Evolutionary conservation across 371 early-diverging fungal species (phyloP).

Genomic region (Synchytrium microbalum): DNA sequence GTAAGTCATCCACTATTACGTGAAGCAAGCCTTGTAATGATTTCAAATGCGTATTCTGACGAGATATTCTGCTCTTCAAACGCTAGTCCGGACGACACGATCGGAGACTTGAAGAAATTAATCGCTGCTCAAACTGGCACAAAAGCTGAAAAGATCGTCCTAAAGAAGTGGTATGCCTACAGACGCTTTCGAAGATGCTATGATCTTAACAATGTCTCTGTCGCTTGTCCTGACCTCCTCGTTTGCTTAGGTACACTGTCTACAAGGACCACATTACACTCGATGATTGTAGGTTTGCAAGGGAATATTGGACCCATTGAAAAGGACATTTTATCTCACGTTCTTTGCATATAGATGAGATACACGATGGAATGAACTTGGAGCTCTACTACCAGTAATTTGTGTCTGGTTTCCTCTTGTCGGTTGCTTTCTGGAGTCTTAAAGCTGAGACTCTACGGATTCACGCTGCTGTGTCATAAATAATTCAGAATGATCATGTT

Average conservation of each 20-base stretch:
- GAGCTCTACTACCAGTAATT: conserved; percentile 63
- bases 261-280: conserved; percentile 91
- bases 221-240: conserved; percentile 1
- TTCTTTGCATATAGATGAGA: conserved; percentile 52
- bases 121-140: conserved; percentile 93
- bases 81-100: conserved; percentile 74
- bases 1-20: conserved; percentile 32
- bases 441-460: too few species aligned
- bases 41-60: background rate
- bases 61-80: too few species aligned
- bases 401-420: too few species aligned
- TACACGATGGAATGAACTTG: conserved; percentile 86
- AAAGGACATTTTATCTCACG: background rate
- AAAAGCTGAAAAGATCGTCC: conserved; percentile 76
- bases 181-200: conserved; percentile 3
- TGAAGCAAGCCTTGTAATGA: background rate
- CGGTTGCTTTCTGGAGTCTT: too few species aligned
- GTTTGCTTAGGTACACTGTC: conserved; percentile 55
- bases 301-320: background rate
- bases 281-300: conserved; percentile 62
- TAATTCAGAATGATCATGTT: too few species aligned
- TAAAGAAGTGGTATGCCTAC: conserved; percentile 77
- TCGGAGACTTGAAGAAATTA: conserved; percentile 85
- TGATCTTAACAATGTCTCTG: background rate
- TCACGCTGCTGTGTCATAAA: too few species aligned